Evolutionary conservation across 2,329 filamentous ascomycete genomes (phyloP).

Genomic region (Penicillium sp.): DNA sequence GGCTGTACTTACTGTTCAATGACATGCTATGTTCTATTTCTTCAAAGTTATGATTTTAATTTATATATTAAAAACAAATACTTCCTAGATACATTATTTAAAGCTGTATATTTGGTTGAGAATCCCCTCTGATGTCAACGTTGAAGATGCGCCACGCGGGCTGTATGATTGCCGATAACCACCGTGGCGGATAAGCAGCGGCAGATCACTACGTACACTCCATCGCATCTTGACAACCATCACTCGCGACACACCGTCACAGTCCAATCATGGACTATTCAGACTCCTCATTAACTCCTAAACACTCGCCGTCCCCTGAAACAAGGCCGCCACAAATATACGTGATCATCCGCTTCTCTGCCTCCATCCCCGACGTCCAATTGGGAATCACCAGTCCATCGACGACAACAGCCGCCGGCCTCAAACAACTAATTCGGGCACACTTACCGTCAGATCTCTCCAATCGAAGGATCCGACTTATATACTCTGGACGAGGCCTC

Average conservation of each 20-base stretch:
- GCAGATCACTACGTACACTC: background rate
- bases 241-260: slow-evolving; percentile 3
- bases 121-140: too few relatives aligned
- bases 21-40: background rate
- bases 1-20: background rate
- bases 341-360: slow-evolving; percentile 86
- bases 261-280: slow-evolving; percentile 8
- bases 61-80: too few relatives aligned
- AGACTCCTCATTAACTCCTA: background rate
- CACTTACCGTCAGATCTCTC: slow-evolving; percentile 62
- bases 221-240: background rate
- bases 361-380: slow-evolving; percentile 75
- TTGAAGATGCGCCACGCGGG: too few relatives aligned
- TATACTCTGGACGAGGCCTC: slow-evolving; percentile 83
- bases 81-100: background rate
- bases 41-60: too few relatives aligned
- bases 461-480: slow-evolving; percentile 74
- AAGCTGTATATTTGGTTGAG: background rate
- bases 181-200: background rate
- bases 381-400: slow-evolving; percentile 68
- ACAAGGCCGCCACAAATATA: slow-evolving; percentile 48
- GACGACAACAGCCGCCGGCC: slow-evolving; percentile 67
- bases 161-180: background rate
- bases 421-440: slow-evolving; percentile 77
- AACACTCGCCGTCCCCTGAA: slow-evolving; percentile 20